Evolutionary conservation across 257 asterid species (phyloP).

Genomic region (Plantago major): DNA sequence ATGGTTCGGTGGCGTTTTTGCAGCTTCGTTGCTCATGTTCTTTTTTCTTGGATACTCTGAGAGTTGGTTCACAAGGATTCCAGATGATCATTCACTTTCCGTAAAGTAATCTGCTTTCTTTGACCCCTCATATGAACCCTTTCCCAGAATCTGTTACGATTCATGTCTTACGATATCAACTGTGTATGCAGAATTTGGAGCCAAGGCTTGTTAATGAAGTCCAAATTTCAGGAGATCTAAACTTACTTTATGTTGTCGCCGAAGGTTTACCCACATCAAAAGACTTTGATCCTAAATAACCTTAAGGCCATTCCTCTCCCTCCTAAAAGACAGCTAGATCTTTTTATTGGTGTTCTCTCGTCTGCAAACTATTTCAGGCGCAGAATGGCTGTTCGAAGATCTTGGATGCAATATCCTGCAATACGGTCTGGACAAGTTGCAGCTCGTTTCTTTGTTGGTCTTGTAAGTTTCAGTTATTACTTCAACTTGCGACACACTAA

Average conservation of each 20-base stretch:
- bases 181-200: conserved; percentile 70
- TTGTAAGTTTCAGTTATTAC: conserved; percentile 46
- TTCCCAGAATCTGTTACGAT: neutral
- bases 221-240: conserved; percentile 76
- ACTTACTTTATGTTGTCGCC: conserved; percentile 73
- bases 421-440: conserved; percentile 84
- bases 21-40: conserved; percentile 60
- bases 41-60: conserved; percentile 65
- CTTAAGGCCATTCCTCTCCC: conserved; percentile 68
- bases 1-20: conserved; percentile 66
- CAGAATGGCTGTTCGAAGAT: conserved; percentile 95
- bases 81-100: conserved; percentile 94
- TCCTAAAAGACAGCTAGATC: conserved; percentile 45
- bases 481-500: too few relatives aligned
- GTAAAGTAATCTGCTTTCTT: conserved; percentile 53
- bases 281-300: conserved; percentile 73
- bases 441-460: conserved; percentile 96
- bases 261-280: conserved; percentile 95
- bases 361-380: conserved; percentile 97
- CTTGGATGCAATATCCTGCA: conserved; percentile 95
- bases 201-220: conserved; percentile 94
- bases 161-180: conserved; percentile 5
- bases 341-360: conserved; percentile 85
- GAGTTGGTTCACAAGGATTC: conserved; percentile 92
- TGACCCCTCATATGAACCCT: conserved; percentile 5